Base-by-base conservation (phyloP, 2,329 filamentous ascomycete species). In the Sclerotinia glacialis region DNA sequence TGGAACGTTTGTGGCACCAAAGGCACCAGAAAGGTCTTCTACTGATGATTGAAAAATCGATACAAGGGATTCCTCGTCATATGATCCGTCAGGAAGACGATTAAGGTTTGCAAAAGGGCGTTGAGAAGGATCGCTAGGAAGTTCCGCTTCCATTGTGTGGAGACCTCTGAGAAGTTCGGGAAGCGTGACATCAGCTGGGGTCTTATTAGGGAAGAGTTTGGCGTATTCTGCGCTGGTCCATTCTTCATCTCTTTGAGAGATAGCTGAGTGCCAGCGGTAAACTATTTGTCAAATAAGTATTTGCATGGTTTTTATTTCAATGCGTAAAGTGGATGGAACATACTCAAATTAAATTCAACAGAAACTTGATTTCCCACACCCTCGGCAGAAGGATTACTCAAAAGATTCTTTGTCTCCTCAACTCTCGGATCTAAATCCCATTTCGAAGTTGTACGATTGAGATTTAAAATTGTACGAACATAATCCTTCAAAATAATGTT, bases 181-280 rank as follows among this genome's bases (percentile, higher is more conserved):
- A 56, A 88, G 78, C 14, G 81, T 80, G 56, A 93, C 79, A 66
- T 87, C 78, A 21, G 70, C 67, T 7, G 73, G 70, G 8, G 70
- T 70, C 77, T 87, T 86, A 59, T 83, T 83, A n/a, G 72, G 72
- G 70, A 92, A 87, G 1, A 91, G 77, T 52, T 85, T 78, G 1
- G 79, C 77, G 74, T 90, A 92, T 56, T 64, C 62, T 64, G 34
- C 26, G 0, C 37, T 56, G 23, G 52, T 64, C 91, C 91, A 96
- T 71, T 87, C 82, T 74, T 93, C 92, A 72, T 96, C 92, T 69
- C 85, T 86, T 65, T 85, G 83, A 47, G 82, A 83, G 71, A 94
- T 90, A 71, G 88, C 87, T 5, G 89, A 90, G 79, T 95, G 92
- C 91, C 91, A 95, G 69, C 91, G 84, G 76, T 96, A 96, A 23